A percentile compares a stretch with the other conserved stretches of the same genome.
phyloP scores from a whole-genome alignment of 2,329 filamentous ascomycete genomes.

The Coniochaeta sp. region DNA sequence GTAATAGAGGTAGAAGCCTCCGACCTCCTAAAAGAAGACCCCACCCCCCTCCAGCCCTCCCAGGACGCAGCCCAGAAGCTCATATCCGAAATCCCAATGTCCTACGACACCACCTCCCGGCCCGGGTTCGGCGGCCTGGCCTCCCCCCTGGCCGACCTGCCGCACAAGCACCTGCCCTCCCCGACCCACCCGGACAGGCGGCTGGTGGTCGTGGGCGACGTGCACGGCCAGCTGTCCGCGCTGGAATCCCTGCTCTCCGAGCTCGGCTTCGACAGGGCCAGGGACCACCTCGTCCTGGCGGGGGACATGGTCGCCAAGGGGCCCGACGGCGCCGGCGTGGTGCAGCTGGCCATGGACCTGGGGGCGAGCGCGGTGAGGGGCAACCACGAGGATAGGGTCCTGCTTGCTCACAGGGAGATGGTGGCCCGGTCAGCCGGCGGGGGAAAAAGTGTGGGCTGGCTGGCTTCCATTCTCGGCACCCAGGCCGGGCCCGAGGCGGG shows the following conservation, averaged over 20 bases:
- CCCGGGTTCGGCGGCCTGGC: conserved; percentile 25
- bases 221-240: conserved; percentile 76
- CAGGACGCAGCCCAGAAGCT: neutral
- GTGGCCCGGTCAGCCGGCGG: conserved; percentile 1
- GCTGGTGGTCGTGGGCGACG: conserved; percentile 80
- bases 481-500: neutral
- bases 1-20: neutral
- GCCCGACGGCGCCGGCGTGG: conserved; percentile 70
- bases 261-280: conserved; percentile 47
- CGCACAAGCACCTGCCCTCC: conserved; percentile 17
- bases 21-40: neutral
- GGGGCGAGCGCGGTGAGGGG: conserved; percentile 78
- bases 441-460: conserved; percentile 3
- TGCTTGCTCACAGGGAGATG: conserved; percentile 46
- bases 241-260: conserved; percentile 60
- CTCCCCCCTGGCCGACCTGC: conserved; percentile 19
- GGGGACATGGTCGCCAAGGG: conserved; percentile 84
- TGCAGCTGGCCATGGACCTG: conserved; percentile 65
- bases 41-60: neutral
- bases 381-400: conserved; percentile 83
- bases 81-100: conserved; percentile 20
- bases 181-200: conserved; percentile 33
- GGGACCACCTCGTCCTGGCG: conserved; percentile 68
- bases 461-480: neutral
- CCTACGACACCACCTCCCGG: conserved; percentile 29